Conservation (phyloP, 495 filamentous ascomycete genomes). For the Peziza echinospora region DNA sequence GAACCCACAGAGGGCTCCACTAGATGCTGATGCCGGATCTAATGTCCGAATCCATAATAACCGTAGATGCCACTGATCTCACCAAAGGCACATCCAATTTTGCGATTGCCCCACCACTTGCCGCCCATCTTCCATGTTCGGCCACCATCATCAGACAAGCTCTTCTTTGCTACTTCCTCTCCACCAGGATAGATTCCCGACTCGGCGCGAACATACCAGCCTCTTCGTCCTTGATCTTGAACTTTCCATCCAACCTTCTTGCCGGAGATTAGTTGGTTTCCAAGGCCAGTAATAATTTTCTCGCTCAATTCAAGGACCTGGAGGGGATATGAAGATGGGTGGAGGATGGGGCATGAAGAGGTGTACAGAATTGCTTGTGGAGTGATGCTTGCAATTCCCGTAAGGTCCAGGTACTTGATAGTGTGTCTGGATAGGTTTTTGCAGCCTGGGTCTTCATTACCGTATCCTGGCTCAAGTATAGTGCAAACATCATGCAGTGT, state of each 20-base stretch:
- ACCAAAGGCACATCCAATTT: conserved; percentile 53
- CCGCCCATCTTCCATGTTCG: conserved; percentile 76
- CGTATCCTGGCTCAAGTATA: conserved; percentile 30
- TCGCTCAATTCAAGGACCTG: conserved; percentile 61
- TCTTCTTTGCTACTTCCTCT: conserved; percentile 21
- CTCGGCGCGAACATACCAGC: conserved; percentile 43
- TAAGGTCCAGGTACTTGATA: conserved; percentile 61
- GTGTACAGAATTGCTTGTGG: conserved; percentile 41
- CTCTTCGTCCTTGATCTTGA: conserved; percentile 40
- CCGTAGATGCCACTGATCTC: conserved; percentile 77
- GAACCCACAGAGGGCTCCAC: too few relatives aligned
- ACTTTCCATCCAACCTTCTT: conserved; percentile 40
- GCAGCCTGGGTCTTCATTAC: conserved; percentile 12
- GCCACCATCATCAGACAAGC: conserved; percentile 25
- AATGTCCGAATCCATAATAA: conserved; percentile 49
- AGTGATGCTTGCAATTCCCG: conserved; percentile 33
- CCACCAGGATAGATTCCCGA: conserved; percentile 21
- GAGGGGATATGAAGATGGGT: conserved; percentile 41
- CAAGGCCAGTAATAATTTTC: conserved; percentile 42
- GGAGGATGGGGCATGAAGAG: conserved; percentile 36
- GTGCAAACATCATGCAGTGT: conserved; percentile 40
- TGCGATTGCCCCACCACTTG: conserved; percentile 72
- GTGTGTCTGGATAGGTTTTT: conserved; percentile 25
- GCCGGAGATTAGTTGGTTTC: conserved; percentile 25
- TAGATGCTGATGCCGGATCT: too few relatives aligned